phyloP scores from a whole-genome alignment of 352 stramenopile species.

The Pythium utonaiense region DNA sequence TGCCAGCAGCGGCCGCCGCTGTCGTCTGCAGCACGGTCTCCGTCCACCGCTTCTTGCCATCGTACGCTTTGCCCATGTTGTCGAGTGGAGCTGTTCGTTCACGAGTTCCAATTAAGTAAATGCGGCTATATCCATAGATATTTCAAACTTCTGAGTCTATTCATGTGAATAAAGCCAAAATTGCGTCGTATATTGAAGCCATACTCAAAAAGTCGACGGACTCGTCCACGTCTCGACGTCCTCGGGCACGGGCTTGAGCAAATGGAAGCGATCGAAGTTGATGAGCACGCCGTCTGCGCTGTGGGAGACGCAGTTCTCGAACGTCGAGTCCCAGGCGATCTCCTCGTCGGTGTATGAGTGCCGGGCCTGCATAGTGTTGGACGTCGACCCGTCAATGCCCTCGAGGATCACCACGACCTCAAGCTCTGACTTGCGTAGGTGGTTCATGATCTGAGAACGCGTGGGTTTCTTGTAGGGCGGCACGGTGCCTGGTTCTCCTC shows the following conservation, averaged over 20 bases:
- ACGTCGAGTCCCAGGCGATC: constrained; percentile 77
- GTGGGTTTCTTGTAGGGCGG: constrained; percentile 60
- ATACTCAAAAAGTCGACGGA: constrained; percentile 17
- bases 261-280: constrained; percentile 84
- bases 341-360: constrained; percentile 82
- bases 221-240: constrained; percentile 32
- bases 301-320: constrained; percentile 71
- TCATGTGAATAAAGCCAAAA: too few species aligned
- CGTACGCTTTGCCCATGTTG: constrained; percentile 69
- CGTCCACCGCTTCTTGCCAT: constrained; percentile 84
- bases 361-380: constrained; percentile 84
- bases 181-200: neutral
- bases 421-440: constrained; percentile 61
- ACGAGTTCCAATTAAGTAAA: constrained; percentile 2
- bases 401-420: constrained; percentile 83
- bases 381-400: constrained; percentile 81
- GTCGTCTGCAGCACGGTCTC: constrained; percentile 69
- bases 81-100: too few species aligned
- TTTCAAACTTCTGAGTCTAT: neutral
- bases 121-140: neutral
- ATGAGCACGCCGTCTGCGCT: constrained; percentile 52
- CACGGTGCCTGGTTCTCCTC: constrained; percentile 17
- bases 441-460: constrained; percentile 63
- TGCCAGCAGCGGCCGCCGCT: constrained; percentile 2
- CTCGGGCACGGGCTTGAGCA: constrained; percentile 58